Conservation (phyloP, 2,329 filamentous ascomycete genomes). For the Lachnellula cervina region DNA sequence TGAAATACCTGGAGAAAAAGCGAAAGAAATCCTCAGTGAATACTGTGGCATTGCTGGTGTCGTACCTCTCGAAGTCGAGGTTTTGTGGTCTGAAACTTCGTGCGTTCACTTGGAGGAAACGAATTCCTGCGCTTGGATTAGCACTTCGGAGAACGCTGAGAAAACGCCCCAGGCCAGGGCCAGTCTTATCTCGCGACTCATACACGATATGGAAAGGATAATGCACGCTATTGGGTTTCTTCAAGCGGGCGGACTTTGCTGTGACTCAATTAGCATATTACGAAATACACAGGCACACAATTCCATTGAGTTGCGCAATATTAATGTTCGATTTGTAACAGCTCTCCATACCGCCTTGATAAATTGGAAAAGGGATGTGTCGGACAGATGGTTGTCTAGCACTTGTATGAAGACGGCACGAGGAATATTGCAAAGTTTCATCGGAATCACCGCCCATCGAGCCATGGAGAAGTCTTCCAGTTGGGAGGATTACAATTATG, state of each 20-base stretch:
- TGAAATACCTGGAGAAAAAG: neutral
- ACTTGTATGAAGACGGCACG: neutral
- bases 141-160: neutral
- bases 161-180: too few species aligned
- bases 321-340: neutral
- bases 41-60: slow-evolving; percentile 5
- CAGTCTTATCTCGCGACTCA: neutral
- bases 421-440: neutral
- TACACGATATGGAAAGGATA: neutral
- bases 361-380: neutral
- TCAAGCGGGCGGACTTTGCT: slow-evolving; percentile 6
- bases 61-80: neutral
- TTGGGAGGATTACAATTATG: neutral
- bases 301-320: slow-evolving; percentile 1
- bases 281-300: neutral
- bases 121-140: neutral
- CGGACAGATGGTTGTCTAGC: neutral
- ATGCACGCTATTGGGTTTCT: neutral
- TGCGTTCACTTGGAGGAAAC: neutral
- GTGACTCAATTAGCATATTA: slow-evolving; percentile 3
- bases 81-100: neutral
- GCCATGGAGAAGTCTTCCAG: neutral
- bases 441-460: too few species aligned
- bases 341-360: neutral
- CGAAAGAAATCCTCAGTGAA: slow-evolving; percentile 1